These are phyloP conservation scores for Cercophora scortea DNA, from an alignment of 495 filamentous ascomycete species.

Conservation along the genomic window DNA sequence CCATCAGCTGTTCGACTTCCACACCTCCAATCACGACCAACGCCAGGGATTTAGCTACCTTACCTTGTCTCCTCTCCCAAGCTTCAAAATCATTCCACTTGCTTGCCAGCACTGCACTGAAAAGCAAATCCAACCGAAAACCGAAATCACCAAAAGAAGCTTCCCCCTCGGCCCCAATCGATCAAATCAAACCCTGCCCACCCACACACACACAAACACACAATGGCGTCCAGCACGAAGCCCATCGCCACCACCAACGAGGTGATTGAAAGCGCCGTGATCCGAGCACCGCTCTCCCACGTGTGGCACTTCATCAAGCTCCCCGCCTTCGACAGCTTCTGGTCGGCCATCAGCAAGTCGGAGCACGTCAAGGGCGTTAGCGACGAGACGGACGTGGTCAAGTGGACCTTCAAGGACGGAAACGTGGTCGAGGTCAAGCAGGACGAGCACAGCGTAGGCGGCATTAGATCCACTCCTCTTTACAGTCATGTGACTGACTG, in stretches of 20 bases:
- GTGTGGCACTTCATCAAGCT: conserved; percentile 68
- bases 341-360: conserved; percentile 45
- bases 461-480: too few relatives aligned
- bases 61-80: too few relatives aligned
- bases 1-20: too few relatives aligned
- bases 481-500: background rate
- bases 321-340: conserved; percentile 52
- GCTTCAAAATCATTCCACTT: too few relatives aligned
- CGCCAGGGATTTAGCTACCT: too few relatives aligned
- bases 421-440: conserved; percentile 58
- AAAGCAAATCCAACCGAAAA: too few relatives aligned
- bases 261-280: conserved; percentile 57
- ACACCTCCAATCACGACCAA: too few relatives aligned
- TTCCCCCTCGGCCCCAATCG: too few relatives aligned
- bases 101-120: too few relatives aligned
- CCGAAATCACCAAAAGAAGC: too few relatives aligned
- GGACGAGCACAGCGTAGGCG: conserved; percentile 58
- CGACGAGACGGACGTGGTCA: conserved; percentile 53
- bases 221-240: conserved; percentile 5
- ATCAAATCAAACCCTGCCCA: too few relatives aligned
- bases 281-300: conserved; percentile 49
- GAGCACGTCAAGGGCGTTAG: conserved; percentile 50
- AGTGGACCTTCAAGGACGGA: conserved; percentile 60
- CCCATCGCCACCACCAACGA: conserved; percentile 55
- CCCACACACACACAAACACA: too few relatives aligned